phyloP scores from a whole-genome alignment of 345 rosid species.

The Reutealis trisperma region DNA sequence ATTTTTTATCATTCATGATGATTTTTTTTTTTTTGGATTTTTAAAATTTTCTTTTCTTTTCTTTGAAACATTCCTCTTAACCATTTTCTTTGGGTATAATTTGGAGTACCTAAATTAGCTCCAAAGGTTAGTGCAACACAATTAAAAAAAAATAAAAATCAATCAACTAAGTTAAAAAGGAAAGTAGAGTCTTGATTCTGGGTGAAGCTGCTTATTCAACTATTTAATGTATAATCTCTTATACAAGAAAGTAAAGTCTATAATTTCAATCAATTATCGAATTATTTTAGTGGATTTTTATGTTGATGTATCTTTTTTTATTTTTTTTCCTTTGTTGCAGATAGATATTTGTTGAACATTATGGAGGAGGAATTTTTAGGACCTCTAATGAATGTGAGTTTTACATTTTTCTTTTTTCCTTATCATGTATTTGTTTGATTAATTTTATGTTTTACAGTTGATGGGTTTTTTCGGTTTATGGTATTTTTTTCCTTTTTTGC shows the following conservation, averaged over 20 bases:
- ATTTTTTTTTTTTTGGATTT: too few species aligned
- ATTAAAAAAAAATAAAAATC: too few species aligned
- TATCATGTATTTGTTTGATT: neutral
- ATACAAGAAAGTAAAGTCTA: neutral
- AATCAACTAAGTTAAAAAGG: too few species aligned
- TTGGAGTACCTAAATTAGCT: too few species aligned
- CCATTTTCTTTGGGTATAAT: too few species aligned
- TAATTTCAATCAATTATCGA: neutral
- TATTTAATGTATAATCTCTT: constrained; percentile 60
- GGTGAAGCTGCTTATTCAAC: constrained; percentile 91
- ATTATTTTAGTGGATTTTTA: neutral
- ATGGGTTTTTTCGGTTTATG: constrained; percentile 1
- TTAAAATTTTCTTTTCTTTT: too few species aligned
- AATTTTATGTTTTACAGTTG: neutral
- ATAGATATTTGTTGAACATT: constrained; percentile 85
- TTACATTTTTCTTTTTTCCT: neutral
- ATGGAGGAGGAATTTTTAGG: constrained; percentile 86
- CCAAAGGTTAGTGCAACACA: too few species aligned
- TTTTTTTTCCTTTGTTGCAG: constrained; percentile 46
- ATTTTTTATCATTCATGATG: too few species aligned
- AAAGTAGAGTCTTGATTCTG: constrained; percentile 63
- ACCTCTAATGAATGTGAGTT: constrained; percentile 68
- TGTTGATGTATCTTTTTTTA: constrained; percentile 9
- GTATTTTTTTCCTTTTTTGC: neutral
- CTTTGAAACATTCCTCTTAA: too few species aligned